phyloP scores from a whole-genome alignment of 163 green algal genomes.

The Trebouxiophyceae sp. region DNA sequence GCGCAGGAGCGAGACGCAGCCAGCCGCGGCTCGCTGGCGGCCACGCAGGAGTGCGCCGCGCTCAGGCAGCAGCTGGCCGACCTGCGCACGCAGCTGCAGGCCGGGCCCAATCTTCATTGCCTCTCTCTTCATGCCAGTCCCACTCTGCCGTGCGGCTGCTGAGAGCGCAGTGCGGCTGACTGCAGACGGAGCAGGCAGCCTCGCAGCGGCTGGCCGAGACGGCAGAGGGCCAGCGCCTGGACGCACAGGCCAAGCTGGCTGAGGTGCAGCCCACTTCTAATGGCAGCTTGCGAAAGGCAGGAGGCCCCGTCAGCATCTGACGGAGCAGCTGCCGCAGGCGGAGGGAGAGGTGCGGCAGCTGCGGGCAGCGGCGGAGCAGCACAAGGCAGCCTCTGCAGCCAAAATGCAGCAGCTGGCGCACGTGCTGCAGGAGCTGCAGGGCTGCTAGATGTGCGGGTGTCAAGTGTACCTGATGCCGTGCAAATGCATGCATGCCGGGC shows the following conservation, averaged over 20 bases:
- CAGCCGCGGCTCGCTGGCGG: conserved; percentile 6
- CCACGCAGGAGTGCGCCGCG: neutral
- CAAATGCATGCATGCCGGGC: too few species aligned
- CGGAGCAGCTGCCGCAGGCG: conserved; percentile 35
- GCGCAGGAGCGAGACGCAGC: conserved; percentile 47
- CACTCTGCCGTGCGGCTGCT: too few species aligned
- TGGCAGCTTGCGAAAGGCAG: neutral
- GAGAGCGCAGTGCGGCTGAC: too few species aligned
- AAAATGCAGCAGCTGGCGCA: conserved; percentile 64
- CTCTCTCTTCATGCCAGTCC: too few species aligned
- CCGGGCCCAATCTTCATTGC: too few species aligned
- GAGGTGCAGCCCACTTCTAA: neutral
- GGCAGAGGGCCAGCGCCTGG: neutral
- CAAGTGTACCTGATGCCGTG: too few species aligned
- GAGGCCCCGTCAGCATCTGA: neutral
- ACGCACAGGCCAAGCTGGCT: neutral
- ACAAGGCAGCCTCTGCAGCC: conserved; percentile 46
- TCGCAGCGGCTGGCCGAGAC: too few species aligned
- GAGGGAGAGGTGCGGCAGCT: conserved; percentile 59
- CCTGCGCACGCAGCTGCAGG: too few species aligned
- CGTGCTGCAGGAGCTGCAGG: conserved; percentile 40
- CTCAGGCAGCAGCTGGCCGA: neutral
- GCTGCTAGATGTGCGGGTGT: too few species aligned
- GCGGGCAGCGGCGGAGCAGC: conserved; percentile 47
- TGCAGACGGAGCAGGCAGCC: too few species aligned